Evolutionary conservation across 768 basidiomycete species (phyloP), one percentile per base, ranked within the genome.

Genomic region (Agrocybe pediades): DNA sequence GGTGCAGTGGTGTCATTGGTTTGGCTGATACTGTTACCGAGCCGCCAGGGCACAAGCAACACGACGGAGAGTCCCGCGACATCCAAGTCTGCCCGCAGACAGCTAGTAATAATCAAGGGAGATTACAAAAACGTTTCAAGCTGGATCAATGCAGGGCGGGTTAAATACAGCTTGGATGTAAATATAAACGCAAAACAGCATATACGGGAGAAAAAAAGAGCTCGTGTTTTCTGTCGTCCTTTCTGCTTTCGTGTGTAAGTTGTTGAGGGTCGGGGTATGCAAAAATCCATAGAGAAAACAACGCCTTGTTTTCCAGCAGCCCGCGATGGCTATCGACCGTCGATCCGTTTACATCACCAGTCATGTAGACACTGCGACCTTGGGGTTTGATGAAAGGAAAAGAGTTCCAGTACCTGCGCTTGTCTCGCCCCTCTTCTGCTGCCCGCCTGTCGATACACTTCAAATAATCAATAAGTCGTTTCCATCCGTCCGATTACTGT

Each of bases 331-430:
- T 13, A n/a, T 36, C 4, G 33, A 36, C 51, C 54, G 15, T 56
- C 49, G 51, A 44, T 55, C 51, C 54, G 33, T 45, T 41, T 49
- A 25, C 26, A 41, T 41, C 51, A 42, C 41, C 19, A n/a, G 43
- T 30, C 23, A 27, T 16, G 21, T 26, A 41, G 33, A 54, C 33
- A 36, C 33, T 36, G 33, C 33, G 13, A 11, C 13, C 15, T 7
- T 36, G 33, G n/a, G 33, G n/a, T 11, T 36, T 13, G 33, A 36
- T 36, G 33, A 36, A 36, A n/a, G 33, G 33, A n/a, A 15, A 36
- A 36, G 40, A 41, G 48, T 27, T 50, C 25, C 47, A 9, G n/a
- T 20, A 19, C 30, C 27, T 30, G 27, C 23, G n/a, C 21, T 21
- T 15, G 25, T 9, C n/a, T n/a, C n/a, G n/a, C n/a, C n/a, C 13